phyloP scores from a whole-genome alignment of 768 basidiomycete genomes.

The Termitomyces sp. region DNA sequence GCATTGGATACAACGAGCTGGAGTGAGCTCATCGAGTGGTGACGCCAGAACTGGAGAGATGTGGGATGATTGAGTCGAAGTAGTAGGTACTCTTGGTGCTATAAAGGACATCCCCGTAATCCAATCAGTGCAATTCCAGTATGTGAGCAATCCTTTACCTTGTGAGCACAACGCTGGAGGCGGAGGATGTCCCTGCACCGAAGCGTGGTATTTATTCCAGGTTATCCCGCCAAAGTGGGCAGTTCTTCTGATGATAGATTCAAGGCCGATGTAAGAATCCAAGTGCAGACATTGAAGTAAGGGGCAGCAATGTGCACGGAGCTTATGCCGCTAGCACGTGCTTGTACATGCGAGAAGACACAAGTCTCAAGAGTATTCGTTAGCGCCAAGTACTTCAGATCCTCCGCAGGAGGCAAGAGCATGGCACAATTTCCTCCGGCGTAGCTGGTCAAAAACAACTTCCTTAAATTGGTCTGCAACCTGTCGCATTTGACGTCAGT shows the following conservation, averaged over 20 bases:
- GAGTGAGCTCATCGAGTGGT: conserved; percentile 33
- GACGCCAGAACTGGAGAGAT: conserved; percentile 25
- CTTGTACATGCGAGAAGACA: conserved; percentile 52
- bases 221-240: conserved; percentile 19
- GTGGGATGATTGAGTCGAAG: conserved; percentile 39
- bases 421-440: conserved; percentile 27
- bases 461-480: too few species aligned
- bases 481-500: neutral
- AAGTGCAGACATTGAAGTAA: too few species aligned
- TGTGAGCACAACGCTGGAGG: too few species aligned
- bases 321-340: conserved; percentile 43
- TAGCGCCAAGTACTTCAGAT: neutral
- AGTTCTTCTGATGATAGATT: conserved; percentile 24
- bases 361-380: conserved; percentile 52
- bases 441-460: too few species aligned
- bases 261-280: neutral
- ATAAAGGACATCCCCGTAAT: neutral
- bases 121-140: neutral
- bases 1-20: conserved; percentile 14
- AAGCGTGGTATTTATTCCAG: conserved; percentile 26
- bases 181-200: conserved; percentile 33
- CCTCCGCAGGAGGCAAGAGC: conserved; percentile 33
- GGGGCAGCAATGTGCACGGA: too few species aligned
- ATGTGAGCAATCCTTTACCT: neutral
- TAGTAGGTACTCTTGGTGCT: conserved; percentile 33